Conservation (phyloP, 2,329 filamentous ascomycete genomes). For the Paraconiothyrium sp. region DNA sequence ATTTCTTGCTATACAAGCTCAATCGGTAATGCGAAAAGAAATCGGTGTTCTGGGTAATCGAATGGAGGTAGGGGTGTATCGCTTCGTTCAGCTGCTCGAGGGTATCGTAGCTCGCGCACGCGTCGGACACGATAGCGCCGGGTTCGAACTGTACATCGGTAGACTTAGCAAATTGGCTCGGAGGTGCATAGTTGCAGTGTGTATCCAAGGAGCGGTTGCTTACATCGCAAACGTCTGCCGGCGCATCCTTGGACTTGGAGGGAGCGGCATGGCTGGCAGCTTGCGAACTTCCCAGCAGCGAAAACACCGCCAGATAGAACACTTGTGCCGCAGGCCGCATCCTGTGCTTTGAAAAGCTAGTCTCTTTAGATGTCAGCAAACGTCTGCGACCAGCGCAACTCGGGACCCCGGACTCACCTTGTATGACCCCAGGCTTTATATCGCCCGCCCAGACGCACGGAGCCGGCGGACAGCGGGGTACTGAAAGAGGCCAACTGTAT, state of each 20-base stretch:
- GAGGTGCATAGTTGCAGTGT: conserved; percentile 22
- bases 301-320: conserved; percentile 71
- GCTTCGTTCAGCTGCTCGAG: conserved; percentile 84
- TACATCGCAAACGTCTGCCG: conserved; percentile 65
- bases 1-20: conserved; percentile 92
- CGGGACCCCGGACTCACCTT: conserved; percentile 31
- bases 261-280: conserved; percentile 48
- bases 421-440: conserved; percentile 33
- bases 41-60: conserved; percentile 86
- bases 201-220: conserved; percentile 47
- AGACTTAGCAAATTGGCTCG: conserved; percentile 47
- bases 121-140: conserved; percentile 87
- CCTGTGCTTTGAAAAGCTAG: conserved; percentile 18
- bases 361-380: conserved; percentile 45
- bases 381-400: conserved; percentile 37
- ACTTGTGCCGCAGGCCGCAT: conserved; percentile 65
- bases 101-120: conserved; percentile 91
- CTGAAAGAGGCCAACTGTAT: conserved; percentile 51
- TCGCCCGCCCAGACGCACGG: conserved; percentile 24
- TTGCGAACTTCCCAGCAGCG: conserved; percentile 62
- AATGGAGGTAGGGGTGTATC: conserved; percentile 78
- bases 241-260: conserved; percentile 51
- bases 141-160: conserved; percentile 76
- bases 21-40: conserved; percentile 98
- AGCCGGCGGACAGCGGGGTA: conserved; percentile 36